A percentile compares a stretch with the other conserved stretches of the same genome.
Evolutionary conservation across 2,329 filamentous ascomycete genomes (phyloP).

Genomic region (Scedosporium minutisporum): DNA sequence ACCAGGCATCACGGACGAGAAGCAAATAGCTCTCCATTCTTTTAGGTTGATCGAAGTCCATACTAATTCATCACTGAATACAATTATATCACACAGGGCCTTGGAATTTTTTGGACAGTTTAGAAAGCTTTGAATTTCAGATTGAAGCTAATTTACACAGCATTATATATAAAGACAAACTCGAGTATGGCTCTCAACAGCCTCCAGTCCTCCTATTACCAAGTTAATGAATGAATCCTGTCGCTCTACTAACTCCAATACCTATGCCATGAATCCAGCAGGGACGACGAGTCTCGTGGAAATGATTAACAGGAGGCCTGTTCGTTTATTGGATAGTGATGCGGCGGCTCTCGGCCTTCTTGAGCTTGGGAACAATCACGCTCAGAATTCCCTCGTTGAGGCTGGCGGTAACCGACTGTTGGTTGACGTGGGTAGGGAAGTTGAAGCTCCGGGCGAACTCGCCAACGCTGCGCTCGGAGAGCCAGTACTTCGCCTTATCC

Average conservation of each 20-base stretch:
- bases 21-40: too few species aligned
- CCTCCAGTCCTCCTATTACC: too few species aligned
- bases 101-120: too few species aligned
- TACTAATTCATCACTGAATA: too few species aligned
- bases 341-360: conserved; percentile 46
- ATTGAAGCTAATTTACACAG: neutral
- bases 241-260: neutral
- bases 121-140: too few species aligned
- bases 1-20: too few species aligned
- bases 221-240: too few species aligned
- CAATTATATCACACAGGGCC: too few species aligned
- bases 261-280: neutral
- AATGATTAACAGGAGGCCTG: neutral
- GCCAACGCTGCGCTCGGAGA: conserved; percentile 55
- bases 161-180: neutral
- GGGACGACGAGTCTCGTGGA: neutral
- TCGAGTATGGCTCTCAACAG: neutral
- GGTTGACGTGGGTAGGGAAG: conserved; percentile 56
- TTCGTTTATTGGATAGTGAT: conserved; percentile 40
- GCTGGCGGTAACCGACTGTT: conserved; percentile 49
- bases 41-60: too few species aligned
- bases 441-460: conserved; percentile 60
- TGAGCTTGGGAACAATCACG: conserved; percentile 56
- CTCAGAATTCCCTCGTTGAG: conserved; percentile 58
- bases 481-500: conserved; percentile 57